Percentiles rank a stretch among this genome's conserved stretches.
These are phyloP conservation scores for Sporothrix phasma DNA, from an alignment of 2,329 filamentous ascomycete species.

Conservation along the genomic window DNA sequence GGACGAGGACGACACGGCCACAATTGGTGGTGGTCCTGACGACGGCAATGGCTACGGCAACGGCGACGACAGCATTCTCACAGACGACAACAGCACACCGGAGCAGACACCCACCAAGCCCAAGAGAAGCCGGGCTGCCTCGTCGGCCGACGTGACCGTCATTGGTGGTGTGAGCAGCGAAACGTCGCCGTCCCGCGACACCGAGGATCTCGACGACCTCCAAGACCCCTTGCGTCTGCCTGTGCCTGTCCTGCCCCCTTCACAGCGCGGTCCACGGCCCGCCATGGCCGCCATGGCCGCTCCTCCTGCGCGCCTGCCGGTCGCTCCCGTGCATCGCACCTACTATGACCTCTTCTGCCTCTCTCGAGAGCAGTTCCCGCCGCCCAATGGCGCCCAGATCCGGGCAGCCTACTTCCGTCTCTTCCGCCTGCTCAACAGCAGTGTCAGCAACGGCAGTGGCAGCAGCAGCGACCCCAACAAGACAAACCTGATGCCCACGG, in stretches of 20 bases:
- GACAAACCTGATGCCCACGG: conserved; percentile 27
- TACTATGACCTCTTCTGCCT: conserved; percentile 39
- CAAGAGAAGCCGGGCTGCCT: conserved; percentile 1
- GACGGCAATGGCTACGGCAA: conserved; percentile 21
- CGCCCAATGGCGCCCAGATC: conserved; percentile 29
- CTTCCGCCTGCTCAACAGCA: conserved; percentile 35
- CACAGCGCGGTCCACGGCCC: background rate
- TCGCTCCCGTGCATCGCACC: conserved; percentile 23
- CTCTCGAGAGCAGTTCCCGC: conserved; percentile 24
- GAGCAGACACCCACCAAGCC: background rate
- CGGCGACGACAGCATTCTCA: conserved; percentile 17
- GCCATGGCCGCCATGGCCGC: background rate
- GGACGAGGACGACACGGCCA: conserved; percentile 14
- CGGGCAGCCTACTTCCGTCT: conserved; percentile 36
- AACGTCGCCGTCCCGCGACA: background rate
- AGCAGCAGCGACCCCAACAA: background rate
- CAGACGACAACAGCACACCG: conserved; percentile 7
- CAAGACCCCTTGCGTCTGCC: background rate
- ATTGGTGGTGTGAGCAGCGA: background rate
- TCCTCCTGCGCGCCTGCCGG: background rate
- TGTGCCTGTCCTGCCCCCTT: background rate
- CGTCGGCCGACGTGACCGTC: conserved; percentile 11
- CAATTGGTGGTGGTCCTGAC: conserved; percentile 15
- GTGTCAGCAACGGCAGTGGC: conserved; percentile 20
- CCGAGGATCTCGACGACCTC: background rate